Evolutionary conservation across 2,329 filamentous ascomycete genomes (phyloP).

Genomic region (Colletotrichum lindemuthianum): DNA sequence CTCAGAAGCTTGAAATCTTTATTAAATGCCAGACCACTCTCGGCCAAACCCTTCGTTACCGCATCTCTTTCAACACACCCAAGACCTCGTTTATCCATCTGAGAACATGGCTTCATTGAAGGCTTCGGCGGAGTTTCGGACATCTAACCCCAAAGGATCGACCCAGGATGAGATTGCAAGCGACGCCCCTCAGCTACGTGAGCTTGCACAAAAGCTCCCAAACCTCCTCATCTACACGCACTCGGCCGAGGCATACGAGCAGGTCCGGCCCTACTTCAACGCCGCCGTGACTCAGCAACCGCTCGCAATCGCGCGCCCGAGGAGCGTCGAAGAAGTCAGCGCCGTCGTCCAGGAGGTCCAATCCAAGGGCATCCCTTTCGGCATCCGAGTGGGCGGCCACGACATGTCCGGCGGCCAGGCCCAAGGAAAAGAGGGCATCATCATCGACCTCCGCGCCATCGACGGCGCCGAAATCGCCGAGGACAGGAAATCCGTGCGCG

Average conservation of each 20-base stretch:
- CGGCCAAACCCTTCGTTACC: too few species aligned
- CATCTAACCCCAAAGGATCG: slow-evolving; percentile 8
- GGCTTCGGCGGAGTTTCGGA: slow-evolving; percentile 22
- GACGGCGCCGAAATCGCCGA: slow-evolving; percentile 21
- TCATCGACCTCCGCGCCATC: slow-evolving; percentile 35
- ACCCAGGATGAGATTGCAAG: slow-evolving; percentile 13
- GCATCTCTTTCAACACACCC: background rate
- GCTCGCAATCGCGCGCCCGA: slow-evolving; percentile 22
- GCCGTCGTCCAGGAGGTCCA: slow-evolving; percentile 7
- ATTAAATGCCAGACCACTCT: too few species aligned
- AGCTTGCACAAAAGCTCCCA: background rate
- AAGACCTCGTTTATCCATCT: background rate
- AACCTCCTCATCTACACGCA: slow-evolving; percentile 15
- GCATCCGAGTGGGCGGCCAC: slow-evolving; percentile 35
- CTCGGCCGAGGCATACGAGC: slow-evolving; percentile 16
- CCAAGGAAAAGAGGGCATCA: slow-evolving; percentile 29
- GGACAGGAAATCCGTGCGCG: slow-evolving; percentile 27
- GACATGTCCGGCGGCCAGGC: slow-evolving; percentile 16
- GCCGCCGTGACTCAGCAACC: slow-evolving; percentile 12
- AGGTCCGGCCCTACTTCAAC: slow-evolving; percentile 15
- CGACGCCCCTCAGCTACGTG: slow-evolving; percentile 15
- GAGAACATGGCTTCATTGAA: slow-evolving; percentile 16
- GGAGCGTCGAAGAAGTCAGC: slow-evolving; percentile 18
- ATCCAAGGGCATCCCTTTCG: slow-evolving; percentile 25
- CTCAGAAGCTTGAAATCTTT: too few species aligned